Base-by-base conservation (phyloP, 805 yeast species). In the Candida khao-thaluensis region DNA sequence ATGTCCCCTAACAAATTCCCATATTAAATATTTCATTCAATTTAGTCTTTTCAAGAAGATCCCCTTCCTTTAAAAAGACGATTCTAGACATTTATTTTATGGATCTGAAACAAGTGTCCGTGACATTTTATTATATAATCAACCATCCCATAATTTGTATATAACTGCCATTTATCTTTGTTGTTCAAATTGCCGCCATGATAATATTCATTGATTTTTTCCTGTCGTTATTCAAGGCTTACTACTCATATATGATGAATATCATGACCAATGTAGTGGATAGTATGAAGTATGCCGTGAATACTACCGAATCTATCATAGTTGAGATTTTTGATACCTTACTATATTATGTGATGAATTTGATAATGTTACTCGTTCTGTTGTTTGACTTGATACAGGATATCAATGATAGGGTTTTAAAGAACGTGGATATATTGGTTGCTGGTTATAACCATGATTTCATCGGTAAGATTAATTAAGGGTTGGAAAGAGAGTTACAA, bases 371-470 rank as follows among this genome's bases (percentile, higher is more conserved):
- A 8, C 17, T 42, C 5, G 23, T 42, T 15, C 43, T 29, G 30
- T 40, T 42, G 7, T 32, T 40, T 10, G 46, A 45, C 17, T 18
- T 42, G 17, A 18, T 42, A 9, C 30, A 35, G 2, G 44, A 45
- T 9, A 17, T 20, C 2, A 30, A 11, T 11, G 41, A 42, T n/a
- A 20, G 16, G 6, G 15, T 38, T 3, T 17, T 26, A 4, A 16
- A 37, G 4, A 42, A 40, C 20, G 16, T 40, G 11, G 31, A 30
- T 14, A 29, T 45, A 14, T 26, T 45, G 18, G 40, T 30, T 17
- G 27, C 47, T 2, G 40, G 49, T 14, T 45, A 45, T 24, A 40
- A 40, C 30, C 43, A 42, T 38, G 44, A 40, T 24, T 45, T 45
- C 23, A 26, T 42, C n/a, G 37, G 39, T 20, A 45, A 45, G 21